Percentiles rank a stretch among this genome's conserved stretches.
Evolutionary conservation across 768 basidiomycete species (phyloP).

Genomic region (Hebeloma cylindrosporum): DNA sequence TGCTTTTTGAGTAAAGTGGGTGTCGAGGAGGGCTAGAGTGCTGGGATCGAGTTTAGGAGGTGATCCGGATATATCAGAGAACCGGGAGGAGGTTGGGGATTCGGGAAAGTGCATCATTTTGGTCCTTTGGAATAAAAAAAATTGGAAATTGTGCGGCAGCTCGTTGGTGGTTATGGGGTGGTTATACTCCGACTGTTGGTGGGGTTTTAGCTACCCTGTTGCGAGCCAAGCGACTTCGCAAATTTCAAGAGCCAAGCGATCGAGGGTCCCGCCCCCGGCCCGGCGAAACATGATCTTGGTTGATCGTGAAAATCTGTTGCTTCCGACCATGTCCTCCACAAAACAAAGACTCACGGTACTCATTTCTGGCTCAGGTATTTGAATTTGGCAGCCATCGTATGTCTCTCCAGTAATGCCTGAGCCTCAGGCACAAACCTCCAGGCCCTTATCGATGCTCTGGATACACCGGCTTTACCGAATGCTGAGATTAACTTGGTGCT

Average conservation of each 20-base stretch:
- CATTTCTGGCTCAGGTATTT: conserved; percentile 55
- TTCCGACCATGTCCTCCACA: conserved; percentile 16
- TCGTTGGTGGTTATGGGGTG: not conserved
- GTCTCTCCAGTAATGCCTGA: conserved; percentile 9
- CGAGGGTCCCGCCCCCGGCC: too few species aligned
- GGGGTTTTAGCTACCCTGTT: not conserved
- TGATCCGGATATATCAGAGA: conserved; percentile 31
- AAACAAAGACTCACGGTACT: conserved; percentile 43
- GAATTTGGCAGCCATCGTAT: conserved; percentile 7
- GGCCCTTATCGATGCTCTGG: conserved; percentile 87
- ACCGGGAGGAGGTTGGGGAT: conserved; percentile 20
- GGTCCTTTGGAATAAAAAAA: not conserved
- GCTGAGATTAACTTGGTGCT: conserved; percentile 77
- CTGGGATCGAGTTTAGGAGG: conserved; percentile 36
- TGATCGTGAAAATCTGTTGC: conserved; percentile 4
- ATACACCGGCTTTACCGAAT: conserved; percentile 71
- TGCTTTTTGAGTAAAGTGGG: conserved; percentile 38
- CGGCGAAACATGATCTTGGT: too few species aligned
- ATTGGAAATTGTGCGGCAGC: not conserved
- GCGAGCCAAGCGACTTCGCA: too few species aligned
- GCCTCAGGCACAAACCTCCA: conserved; percentile 88
- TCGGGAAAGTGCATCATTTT: conserved; percentile 20
- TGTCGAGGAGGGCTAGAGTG: conserved; percentile 42
- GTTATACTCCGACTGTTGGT: too few species aligned
- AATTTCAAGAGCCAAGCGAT: too few species aligned